Evolutionary conservation across 305 asterid species (phyloP).

Genomic region (Fraxinus nigra): DNA sequence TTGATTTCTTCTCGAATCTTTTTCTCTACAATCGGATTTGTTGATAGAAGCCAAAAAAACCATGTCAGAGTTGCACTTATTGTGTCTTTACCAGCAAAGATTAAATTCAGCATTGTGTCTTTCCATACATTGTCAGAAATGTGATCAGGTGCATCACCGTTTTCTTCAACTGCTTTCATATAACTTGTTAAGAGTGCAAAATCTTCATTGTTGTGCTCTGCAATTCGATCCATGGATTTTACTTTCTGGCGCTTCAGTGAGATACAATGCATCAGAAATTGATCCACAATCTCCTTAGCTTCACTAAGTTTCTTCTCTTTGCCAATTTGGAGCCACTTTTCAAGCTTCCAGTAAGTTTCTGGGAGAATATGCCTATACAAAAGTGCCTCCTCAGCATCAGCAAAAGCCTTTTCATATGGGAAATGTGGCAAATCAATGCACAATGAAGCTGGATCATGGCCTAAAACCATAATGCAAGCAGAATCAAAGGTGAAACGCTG

Average conservation of each 20-base stretch:
- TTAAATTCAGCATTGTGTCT: background rate
- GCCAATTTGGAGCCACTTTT: slow-evolving; percentile 25
- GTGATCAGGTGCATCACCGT: background rate
- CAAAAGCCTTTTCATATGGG: slow-evolving; percentile 26
- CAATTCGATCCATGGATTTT: background rate
- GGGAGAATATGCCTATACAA: slow-evolving; percentile 30
- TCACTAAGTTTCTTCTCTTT: slow-evolving; percentile 23
- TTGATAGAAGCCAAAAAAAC: slow-evolving; percentile 10
- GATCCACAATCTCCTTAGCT: slow-evolving; percentile 16
- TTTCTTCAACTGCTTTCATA: background rate
- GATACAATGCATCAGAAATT: slow-evolving; percentile 11
- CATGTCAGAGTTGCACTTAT: background rate
- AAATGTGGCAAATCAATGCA: slow-evolving; percentile 22
- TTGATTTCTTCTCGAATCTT: background rate
- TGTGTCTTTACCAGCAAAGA: slow-evolving; percentile 16
- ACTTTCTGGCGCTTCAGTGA: slow-evolving; percentile 2
- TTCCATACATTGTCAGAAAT: background rate
- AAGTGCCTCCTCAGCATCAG: slow-evolving; percentile 32
- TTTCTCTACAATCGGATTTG: background rate
- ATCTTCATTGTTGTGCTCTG: background rate
- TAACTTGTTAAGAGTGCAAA: background rate
- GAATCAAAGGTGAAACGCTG: slow-evolving; percentile 19
- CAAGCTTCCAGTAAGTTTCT: slow-evolving; percentile 24
- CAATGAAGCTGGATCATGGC: slow-evolving; percentile 2
- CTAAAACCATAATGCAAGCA: background rate